Evolutionary conservation across 2,329 filamentous ascomycete species (phyloP).

Genomic region (Cladosporium sp.): DNA sequence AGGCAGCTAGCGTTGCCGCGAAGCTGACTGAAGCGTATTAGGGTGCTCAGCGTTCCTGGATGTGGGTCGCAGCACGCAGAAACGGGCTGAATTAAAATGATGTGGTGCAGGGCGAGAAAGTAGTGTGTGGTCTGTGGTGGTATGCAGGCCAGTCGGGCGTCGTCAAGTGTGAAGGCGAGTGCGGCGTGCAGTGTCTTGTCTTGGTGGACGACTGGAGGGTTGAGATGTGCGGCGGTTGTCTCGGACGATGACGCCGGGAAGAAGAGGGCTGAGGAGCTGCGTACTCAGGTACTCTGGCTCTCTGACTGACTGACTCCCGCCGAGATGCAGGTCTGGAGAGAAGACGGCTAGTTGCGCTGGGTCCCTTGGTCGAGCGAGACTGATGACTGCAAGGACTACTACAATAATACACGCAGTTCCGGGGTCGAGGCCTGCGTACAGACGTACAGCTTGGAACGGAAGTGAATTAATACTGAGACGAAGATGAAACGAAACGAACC

Average conservation of each 20-base stretch:
- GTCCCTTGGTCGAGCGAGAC: background rate
- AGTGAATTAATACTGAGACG: background rate
- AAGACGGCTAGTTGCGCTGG: background rate
- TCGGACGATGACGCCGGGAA: conserved; percentile 11
- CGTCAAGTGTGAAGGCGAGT: conserved; percentile 2
- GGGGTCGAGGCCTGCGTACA: background rate
- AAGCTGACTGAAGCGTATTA: conserved; percentile 10
- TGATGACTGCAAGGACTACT: background rate
- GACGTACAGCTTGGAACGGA: background rate
- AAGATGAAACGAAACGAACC: background rate
- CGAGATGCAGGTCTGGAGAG: conserved; percentile 6
- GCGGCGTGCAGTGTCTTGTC: background rate
- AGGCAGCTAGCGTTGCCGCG: conserved; percentile 11
- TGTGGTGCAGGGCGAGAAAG: background rate
- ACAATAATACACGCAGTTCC: background rate
- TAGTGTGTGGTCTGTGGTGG: background rate
- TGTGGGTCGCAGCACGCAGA: conserved; percentile 8
- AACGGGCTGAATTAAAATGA: conserved; percentile 2
- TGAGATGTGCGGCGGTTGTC: conserved; percentile 8
- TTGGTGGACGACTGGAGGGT: background rate
- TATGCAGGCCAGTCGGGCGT: conserved; percentile 1
- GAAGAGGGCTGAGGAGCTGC: background rate
- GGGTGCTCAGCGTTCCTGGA: conserved; percentile 13
- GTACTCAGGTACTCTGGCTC: conserved; percentile 8
- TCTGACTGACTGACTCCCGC: background rate